Evolutionary conservation across 2,329 filamentous ascomycete species (phyloP).

Genomic region (Metarhizium anisopliae): DNA sequence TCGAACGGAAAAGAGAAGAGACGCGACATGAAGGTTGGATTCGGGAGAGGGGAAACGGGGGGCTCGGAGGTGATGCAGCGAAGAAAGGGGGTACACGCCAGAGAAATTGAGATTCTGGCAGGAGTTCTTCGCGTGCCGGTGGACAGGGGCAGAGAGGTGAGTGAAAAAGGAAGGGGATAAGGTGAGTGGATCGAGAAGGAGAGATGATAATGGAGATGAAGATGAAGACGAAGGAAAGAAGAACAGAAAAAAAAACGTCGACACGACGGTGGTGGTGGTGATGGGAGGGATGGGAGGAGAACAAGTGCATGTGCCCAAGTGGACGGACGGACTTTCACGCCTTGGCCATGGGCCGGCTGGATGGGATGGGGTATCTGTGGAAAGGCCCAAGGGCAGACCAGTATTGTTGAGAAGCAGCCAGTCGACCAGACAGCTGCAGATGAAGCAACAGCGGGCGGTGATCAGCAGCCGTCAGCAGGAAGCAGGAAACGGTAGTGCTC

Average conservation of each 20-base stretch:
- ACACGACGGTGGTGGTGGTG: conserved; percentile 7
- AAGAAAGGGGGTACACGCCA: conserved; percentile 23
- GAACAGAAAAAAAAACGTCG: conserved; percentile 11
- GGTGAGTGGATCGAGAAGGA: conserved; percentile 13
- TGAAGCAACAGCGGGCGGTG: neutral
- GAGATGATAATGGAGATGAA: conserved; percentile 17
- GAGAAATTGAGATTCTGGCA: conserved; percentile 7
- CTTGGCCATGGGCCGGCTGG: neutral
- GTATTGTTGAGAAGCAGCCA: neutral
- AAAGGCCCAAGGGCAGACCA: neutral
- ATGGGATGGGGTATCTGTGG: neutral
- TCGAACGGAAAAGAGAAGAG: conserved; percentile 12
- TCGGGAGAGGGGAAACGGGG: conserved; percentile 3
- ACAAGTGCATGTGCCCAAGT: neutral
- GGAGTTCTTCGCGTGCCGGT: conserved; percentile 12
- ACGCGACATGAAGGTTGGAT: conserved; percentile 8
- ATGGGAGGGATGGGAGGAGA: conserved; percentile 8
- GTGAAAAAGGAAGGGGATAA: conserved; percentile 15
- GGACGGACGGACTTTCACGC: conserved; percentile 6
- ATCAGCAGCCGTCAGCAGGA: neutral
- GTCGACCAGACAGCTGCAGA: neutral
- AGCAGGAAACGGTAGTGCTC: neutral
- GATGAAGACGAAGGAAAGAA: conserved; percentile 19
- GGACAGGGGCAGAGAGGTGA: conserved; percentile 15
- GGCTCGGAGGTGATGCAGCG: conserved; percentile 16